Evolutionary conservation across 2,329 filamentous ascomycete species (phyloP).

Genomic region (Exophiala mesophila): DNA sequence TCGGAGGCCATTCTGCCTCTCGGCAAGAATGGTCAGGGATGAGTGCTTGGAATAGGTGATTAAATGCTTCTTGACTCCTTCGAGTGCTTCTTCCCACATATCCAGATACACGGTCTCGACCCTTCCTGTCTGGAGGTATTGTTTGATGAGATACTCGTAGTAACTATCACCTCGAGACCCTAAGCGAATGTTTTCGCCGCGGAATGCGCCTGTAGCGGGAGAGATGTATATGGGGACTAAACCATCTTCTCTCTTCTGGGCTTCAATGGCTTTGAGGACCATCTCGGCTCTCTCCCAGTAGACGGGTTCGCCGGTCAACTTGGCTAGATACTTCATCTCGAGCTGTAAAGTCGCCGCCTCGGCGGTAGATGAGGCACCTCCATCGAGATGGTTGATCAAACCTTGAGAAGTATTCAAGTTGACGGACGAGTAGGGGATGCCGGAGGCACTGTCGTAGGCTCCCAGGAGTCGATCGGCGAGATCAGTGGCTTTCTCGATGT

Average conservation of each 20-base stretch:
- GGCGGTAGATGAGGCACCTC: constrained; percentile 85
- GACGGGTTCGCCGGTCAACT: constrained; percentile 83
- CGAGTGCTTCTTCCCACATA: constrained; percentile 85
- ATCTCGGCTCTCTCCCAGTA: constrained; percentile 92
- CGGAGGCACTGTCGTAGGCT: constrained; percentile 81
- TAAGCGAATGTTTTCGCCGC: constrained; percentile 78
- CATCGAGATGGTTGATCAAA: constrained; percentile 75
- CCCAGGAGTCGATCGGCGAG: constrained; percentile 80
- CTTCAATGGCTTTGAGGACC: constrained; percentile 85
- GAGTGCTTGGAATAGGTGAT: constrained; percentile 79
- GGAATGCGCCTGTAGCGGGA: constrained; percentile 71
- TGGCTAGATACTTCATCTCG: constrained; percentile 95
- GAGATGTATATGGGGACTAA: constrained; percentile 89
- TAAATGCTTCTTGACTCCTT: constrained; percentile 83
- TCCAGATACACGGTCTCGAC: constrained; percentile 81
- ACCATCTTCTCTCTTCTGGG: constrained; percentile 72
- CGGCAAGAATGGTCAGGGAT: constrained; percentile 82
- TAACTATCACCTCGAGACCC: constrained; percentile 95
- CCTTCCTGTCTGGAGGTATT: constrained; percentile 88
- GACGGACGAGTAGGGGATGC: constrained; percentile 84
- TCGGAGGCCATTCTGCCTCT: constrained; percentile 70
- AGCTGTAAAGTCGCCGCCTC: constrained; percentile 90
- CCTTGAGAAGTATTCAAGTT: constrained; percentile 74
- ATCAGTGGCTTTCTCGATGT: constrained; percentile 92
- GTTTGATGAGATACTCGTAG: constrained; percentile 98